Evolutionary conservation across 176 grass and related monocot species (phyloP).

Genomic region (Avena eriantha): DNA sequence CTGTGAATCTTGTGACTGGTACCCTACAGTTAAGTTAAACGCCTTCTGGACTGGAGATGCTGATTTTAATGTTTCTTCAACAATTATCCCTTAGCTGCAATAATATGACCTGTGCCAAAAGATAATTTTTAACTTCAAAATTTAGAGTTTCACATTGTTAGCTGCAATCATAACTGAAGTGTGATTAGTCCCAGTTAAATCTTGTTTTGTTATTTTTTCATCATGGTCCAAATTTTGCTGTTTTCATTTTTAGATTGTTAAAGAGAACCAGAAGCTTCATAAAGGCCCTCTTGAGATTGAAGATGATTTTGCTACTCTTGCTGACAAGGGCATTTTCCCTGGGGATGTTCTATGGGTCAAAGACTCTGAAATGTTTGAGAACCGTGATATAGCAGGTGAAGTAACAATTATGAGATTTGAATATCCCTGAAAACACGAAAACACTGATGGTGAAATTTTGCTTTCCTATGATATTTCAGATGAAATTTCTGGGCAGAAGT

Average conservation of each 20-base stretch:
- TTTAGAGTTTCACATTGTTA: slow-evolving; percentile 9
- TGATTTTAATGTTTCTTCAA: neutral
- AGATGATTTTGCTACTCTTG: slow-evolving; percentile 85
- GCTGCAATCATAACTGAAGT: neutral
- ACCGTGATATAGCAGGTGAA: slow-evolving; percentile 97
- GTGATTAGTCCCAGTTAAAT: neutral
- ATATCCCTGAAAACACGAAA: slow-evolving; percentile 12
- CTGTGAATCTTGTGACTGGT: slow-evolving; percentile 9
- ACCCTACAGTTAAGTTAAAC: neutral
- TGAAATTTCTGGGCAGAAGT: slow-evolving; percentile 81
- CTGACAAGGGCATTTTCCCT: slow-evolving; percentile 92
- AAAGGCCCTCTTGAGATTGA: slow-evolving; percentile 87
- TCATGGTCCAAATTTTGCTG: slow-evolving; percentile 36
- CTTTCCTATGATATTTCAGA: slow-evolving; percentile 58
- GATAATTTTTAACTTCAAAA: neutral
- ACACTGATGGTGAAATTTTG: slow-evolving; percentile 31
- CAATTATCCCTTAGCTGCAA: neutral
- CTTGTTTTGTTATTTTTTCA: slow-evolving; percentile 18
- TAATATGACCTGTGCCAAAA: slow-evolving; percentile 3
- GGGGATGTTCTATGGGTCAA: slow-evolving; percentile 94
- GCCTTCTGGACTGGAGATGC: neutral
- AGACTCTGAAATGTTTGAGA: slow-evolving; percentile 89
- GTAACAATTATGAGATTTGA: slow-evolving; percentile 20
- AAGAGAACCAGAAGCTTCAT: slow-evolving; percentile 98
- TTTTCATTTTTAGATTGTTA: slow-evolving; percentile 78